Base-by-base conservation (phyloP, 1,284 basidiomycete species). In the Cutaneotrichosporon sp. region DNA sequence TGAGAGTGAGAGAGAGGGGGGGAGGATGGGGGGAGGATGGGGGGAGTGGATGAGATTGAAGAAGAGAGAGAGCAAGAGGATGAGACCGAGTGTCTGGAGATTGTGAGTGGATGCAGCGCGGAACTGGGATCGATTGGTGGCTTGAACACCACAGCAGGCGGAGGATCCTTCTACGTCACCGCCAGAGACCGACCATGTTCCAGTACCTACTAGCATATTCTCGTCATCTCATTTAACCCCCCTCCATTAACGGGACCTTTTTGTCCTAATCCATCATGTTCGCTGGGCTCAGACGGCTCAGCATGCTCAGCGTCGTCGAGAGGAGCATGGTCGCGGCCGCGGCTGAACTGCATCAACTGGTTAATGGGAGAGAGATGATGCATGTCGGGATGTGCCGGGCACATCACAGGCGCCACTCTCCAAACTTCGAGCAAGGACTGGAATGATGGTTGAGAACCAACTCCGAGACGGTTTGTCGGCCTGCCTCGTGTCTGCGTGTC, bases 181-280 rank as follows among this genome's bases (percentile, higher is more conserved):
- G 45, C n/a, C n/a, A 46, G 13, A 29, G 31, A 7, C 46, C 24
- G 27, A 49, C 14, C 18, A 49, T n/a, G 24, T 54, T 54, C 52
- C 36, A 42, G 52, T 22, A 42, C n/a, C 31, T 42, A 42, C 33
- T 42, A 42, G 52, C 52, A 54, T 54, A 27, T 54, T 54, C 52
- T 49, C 7, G 25, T 11, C 24, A n/a, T 9, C 6, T 25, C 13
- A 8, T 31, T 49, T 49, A 49, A 3, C 5, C 9, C 11, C 10
- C 6, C 1, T 3, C 18, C 2, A 49, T 49, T 47, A 47, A 14
- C 45, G 45, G 45, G 11, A 47, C 38, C 38, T n/a, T 11, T 42
- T 42, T 42, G n/a, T 42, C 2, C 38, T 42, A 42, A 42, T 42
- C 11, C n/a, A n/a, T n/a, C n/a, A n/a, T n/a, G n/a, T n/a, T n/a